Base-by-base conservation (phyloP, 768 basidiomycete genomes). In the Lactarius sanguifluus region DNA sequence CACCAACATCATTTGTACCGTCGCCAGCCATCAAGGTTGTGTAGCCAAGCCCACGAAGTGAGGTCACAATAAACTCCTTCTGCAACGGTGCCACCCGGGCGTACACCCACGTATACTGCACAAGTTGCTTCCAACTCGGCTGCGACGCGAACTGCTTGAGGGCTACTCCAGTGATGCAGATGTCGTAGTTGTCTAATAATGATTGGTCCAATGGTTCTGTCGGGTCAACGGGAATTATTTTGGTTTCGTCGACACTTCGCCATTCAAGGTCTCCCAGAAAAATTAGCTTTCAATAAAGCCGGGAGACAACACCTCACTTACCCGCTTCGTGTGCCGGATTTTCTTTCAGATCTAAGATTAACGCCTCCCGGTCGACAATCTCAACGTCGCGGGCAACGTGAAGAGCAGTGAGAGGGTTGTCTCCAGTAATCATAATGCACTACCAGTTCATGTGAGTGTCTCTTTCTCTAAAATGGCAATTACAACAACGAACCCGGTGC, bases 381-480 rank as follows among this genome's bases (percentile, higher is more conserved):
- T 99, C 96, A 9, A 99, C 97, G 73, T 96, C 94, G 30, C 85
- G 85, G 20, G 97, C 97, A 55, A 99, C 96, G 74, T 98, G 97
- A 0, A 92, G 88, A 9, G 97, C 97, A 0, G 97, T 99, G 61
- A 99, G 79, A 9, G 97, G 97, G 76, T 98, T 98, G 76, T 99
- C 97, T 43, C 97, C 97, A 56, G 97, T 99, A 69, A 99, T 99
- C 97, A 99, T 99, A 64, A 98, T 82, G 75, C 97, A 98, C 94
- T 97, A 65, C 25, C 28, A 38, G 62, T 61, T 20, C 36, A 63
- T 5, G 58, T 70, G 9, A 50, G 50, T 62, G 5, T 60, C 54
- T 58, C 54, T 72, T 13, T 50, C 60, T 65, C 8, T 16, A 20
- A 57, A 7, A 59, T 41, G 54, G 57, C 34, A 20, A 40, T 10